Conservation (phyloP, 169 alveolate species). For the Plasmodium knowlesi region DNA sequence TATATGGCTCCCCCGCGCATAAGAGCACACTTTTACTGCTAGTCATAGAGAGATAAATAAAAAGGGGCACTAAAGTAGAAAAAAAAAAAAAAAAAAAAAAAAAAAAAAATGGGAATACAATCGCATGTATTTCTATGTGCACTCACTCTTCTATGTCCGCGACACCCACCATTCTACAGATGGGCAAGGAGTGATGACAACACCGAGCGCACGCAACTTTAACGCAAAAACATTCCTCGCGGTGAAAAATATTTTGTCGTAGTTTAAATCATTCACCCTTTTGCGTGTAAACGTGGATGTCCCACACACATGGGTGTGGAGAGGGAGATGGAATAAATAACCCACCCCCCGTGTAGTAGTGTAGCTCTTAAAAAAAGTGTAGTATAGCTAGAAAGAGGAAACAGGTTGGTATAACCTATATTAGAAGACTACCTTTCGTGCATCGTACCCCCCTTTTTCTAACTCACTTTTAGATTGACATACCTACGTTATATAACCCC, state of each 20-base stretch:
- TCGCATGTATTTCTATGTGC: neutral
- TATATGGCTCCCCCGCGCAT: neutral
- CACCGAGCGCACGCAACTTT: neutral
- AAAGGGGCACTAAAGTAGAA: neutral
- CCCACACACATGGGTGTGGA: neutral
- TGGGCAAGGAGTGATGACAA: neutral
- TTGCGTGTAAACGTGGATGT: neutral
- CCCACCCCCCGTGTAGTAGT: neutral
- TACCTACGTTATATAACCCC: neutral
- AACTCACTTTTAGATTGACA: neutral
- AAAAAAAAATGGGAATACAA: neutral
- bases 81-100: too few species aligned
- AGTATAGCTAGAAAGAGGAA: neutral
- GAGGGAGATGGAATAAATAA: neutral
- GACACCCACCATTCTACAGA: neutral
- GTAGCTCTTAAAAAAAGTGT: neutral
- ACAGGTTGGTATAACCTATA: neutral
- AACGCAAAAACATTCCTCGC: neutral
- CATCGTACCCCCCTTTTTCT: neutral
- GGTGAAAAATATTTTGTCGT: neutral
- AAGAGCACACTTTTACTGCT: neutral
- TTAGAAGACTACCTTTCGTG: neutral
- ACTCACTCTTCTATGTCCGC: neutral
- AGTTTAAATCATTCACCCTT: neutral
- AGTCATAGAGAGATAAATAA: neutral